Base-by-base conservation (phyloP, 306 rosid species). In the Prunus padus region DNA sequence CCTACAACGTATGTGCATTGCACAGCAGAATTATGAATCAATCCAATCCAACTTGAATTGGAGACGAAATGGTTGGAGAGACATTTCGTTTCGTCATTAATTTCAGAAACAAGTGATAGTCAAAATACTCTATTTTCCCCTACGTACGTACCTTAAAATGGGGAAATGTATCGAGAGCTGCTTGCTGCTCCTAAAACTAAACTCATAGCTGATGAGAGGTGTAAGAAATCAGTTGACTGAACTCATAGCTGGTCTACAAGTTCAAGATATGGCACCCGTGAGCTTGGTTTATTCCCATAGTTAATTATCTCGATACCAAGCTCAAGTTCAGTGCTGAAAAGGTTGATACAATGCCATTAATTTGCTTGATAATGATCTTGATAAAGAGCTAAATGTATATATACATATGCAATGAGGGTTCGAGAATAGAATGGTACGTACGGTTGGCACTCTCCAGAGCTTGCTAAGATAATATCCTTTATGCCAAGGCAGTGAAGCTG, bases 281-380 rank as follows among this genome's bases (percentile, higher is more conserved):
- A 90, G 92, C 84, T 81, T 95, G 87, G 99, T 97, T 68, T 85
- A 92, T 65, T 95, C 99, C 74, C 97, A 95, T 64, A 95, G 99
- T 82, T n/a, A n/a, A n/a, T 82, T 95, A 52, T 89, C 97, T 51
- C 86, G 97, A 78, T 92, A 90, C n/a, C 86, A 90, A 88, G 82
- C 84, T 95, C 55, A 95, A 95, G 86, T 95, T 95, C 85, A 95
- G 99, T 76, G 92, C 99, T 4, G 99, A 95, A 28, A 95, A 95
- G 98, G 98, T 95, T 70, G 98, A 95, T 79, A 95, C 97, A 1
- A 95, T 95, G 98, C 98, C 74, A 95, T 95, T 73, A 97, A 97
- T 26, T 87, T 95, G 81, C 98, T 95, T 46, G 98, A n/a, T n/a
- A n/a, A 95, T 67, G 98, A 95, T 79, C 96, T 95, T 45, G 98